A percentile compares a stretch with the other conserved stretches of the same genome.
These are phyloP conservation scores for Chlorella sp. DNA, from an alignment of 139 green algal species.

Conservation along the genomic window DNA sequence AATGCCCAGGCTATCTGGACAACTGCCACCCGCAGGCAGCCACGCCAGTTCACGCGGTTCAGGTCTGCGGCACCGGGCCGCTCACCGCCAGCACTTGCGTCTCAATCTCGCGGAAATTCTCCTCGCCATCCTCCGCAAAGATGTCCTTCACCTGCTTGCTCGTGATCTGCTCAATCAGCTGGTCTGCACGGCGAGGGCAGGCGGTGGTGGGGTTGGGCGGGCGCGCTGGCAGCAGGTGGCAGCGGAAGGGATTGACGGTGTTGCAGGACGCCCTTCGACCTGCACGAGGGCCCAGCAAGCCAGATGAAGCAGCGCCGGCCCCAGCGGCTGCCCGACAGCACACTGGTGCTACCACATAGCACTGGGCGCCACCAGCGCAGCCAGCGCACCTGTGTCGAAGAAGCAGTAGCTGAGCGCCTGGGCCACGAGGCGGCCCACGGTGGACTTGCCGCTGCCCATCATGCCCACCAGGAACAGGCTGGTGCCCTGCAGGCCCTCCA, in stretches of 20 bases:
- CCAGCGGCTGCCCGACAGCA: not conserved
- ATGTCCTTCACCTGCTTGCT: conserved; percentile 71
- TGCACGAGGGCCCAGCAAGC: too few relatives aligned
- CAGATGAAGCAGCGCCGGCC: too few relatives aligned
- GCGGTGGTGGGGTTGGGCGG: too few relatives aligned
- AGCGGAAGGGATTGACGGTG: too few relatives aligned
- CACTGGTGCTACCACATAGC: not conserved
- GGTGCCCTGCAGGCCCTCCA: conserved; percentile 69
- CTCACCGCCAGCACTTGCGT: conserved; percentile 59
- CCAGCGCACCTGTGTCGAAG: conserved; percentile 84
- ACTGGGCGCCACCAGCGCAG: conserved; percentile 63
- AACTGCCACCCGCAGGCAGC: too few relatives aligned
- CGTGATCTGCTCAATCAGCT: conserved; percentile 74
- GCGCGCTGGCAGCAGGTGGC: not conserved
- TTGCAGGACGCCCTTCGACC: too few relatives aligned
- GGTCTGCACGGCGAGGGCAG: conserved; percentile 46
- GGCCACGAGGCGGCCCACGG: conserved; percentile 58
- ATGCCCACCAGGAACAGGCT: conserved; percentile 91
- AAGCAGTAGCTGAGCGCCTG: conserved; percentile 75
- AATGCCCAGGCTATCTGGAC: too few relatives aligned
- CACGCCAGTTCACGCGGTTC: too few relatives aligned
- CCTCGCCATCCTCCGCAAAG: conserved; percentile 85
- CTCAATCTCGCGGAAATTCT: conserved; percentile 86
- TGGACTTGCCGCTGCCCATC: conserved; percentile 89
- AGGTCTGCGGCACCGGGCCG: too few relatives aligned